Base-by-base conservation (phyloP, 768 basidiomycete species). In the Lepiota venenata region DNA sequence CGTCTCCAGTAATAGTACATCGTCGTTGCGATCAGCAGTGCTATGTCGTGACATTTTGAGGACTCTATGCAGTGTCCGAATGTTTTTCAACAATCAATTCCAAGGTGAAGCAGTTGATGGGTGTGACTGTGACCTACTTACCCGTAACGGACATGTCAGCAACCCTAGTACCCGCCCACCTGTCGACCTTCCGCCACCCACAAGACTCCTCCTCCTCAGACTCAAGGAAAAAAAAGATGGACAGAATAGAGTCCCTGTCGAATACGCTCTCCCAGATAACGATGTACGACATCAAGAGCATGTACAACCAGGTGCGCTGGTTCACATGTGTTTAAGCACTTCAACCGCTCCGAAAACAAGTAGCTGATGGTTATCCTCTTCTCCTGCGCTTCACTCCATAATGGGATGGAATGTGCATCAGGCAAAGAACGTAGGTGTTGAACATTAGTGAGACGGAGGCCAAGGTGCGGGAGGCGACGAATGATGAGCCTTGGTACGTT, bases 361-460 rank as follows among this genome's bases (percentile, higher is more conserved):
- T n/a, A 32, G 25, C 32, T 32, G 32, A 32, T 62, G 25, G 16
- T 16, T 35, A 6, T 21, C 15, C 16, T 35, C 16, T 44, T 36
- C 9, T 51, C 3, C 25, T 27, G 21, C 18, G 4, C 18, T 27
- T 45, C 46, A 7, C 36, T 39, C 20, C 15, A 35, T 25, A 35
- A n/a, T 37, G 42, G 60, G 63, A 60, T 66, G 64, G 64, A 63
- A 51, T 38, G 36, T 48, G 39, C 29, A 37, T 32, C 39, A 94
- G 90, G 96, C 96, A 25, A 96, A 93, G 77, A 97, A 97, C 70
- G 85, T 93, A n/a, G 57, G 95, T 98, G 16, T 80, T 99, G 62
- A 98, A 98, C 72, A 79, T 98, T 56, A 92, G 88, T 62, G 96
- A 98, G 74, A 96, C 91, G 84, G 96, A 99, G 70, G 90, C 89